Evolutionary conservation across 805 yeast genomes (phyloP).

Genomic region (Suhomyces sp.): DNA sequence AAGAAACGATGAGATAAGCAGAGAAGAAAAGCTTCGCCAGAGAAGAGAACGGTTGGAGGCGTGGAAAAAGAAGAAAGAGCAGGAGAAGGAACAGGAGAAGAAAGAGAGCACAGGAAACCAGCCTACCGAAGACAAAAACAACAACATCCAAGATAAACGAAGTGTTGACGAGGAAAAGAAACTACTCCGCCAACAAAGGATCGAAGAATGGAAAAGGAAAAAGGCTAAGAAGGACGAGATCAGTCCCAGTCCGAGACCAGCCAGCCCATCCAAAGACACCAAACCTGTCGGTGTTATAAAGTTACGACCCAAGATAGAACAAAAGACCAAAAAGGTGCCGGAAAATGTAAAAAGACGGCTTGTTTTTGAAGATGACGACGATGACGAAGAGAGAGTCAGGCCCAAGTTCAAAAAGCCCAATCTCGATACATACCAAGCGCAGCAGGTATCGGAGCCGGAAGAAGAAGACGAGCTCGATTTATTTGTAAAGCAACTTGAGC

Average conservation of each 20-base stretch:
- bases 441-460: constrained; percentile 11
- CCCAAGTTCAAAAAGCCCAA: constrained; percentile 22
- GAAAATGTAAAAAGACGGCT: neutral
- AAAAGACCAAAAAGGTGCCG: neutral
- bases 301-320: neutral
- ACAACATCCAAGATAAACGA: constrained; percentile 4
- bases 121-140: constrained; percentile 2
- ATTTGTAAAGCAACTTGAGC: constrained; percentile 7
- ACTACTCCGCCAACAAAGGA: constrained; percentile 33
- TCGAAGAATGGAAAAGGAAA: constrained; percentile 54
- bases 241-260: neutral
- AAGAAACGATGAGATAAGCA: constrained; percentile 12
- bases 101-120: constrained; percentile 4
- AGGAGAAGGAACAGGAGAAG: constrained; percentile 12
- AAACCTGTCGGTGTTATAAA: neutral
- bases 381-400: constrained; percentile 13
- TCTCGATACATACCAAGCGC: constrained; percentile 6
- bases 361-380: constrained; percentile 28
- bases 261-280: neutral
- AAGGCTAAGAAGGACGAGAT: constrained; percentile 11
- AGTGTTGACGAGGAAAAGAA: constrained; percentile 13
- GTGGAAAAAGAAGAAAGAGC: constrained; percentile 58
- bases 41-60: constrained; percentile 54
- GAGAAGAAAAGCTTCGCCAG: constrained; percentile 32
- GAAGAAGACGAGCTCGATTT: constrained; percentile 23